Conservation (phyloP, 2,329 filamentous ascomycete genomes). For the Penicillium brevicompactum region DNA sequence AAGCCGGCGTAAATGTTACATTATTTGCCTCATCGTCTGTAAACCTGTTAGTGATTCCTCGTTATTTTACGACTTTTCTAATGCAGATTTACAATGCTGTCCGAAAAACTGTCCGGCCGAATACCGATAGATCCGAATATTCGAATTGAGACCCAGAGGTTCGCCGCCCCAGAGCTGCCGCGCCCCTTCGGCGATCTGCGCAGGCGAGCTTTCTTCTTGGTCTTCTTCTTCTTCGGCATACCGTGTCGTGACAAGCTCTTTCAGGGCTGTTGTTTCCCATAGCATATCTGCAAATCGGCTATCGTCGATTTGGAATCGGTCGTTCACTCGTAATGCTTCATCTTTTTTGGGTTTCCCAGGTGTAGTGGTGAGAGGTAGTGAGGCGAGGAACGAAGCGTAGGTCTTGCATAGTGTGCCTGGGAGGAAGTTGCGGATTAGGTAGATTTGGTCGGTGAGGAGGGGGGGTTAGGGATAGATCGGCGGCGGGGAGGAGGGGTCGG, state of each 20-base stretch:
- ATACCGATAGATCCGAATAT: constrained; percentile 89
- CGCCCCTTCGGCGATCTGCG: constrained; percentile 4
- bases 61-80: neutral
- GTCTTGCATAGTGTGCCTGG: constrained; percentile 72
- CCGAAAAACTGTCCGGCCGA: constrained; percentile 86
- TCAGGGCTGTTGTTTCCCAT: constrained; percentile 77
- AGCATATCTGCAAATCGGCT: constrained; percentile 70
- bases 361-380: constrained; percentile 73
- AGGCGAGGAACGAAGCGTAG: constrained; percentile 73
- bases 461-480: constrained; percentile 64
- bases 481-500: constrained; percentile 66
- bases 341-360: constrained; percentile 77
- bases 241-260: constrained; percentile 55
- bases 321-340: constrained; percentile 83
- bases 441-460: constrained; percentile 66
- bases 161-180: constrained; percentile 72
- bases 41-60: constrained; percentile 9
- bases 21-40: constrained; percentile 85
- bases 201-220: constrained; percentile 12
- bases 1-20: constrained; percentile 58
- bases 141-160: constrained; percentile 80
- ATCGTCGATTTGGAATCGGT: constrained; percentile 83
- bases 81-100: constrained; percentile 72
- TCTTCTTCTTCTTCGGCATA: constrained; percentile 30
- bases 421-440: constrained; percentile 74